phyloP scores from a whole-genome alignment of 495 filamentous ascomycete genomes.

The Podospora bellae-mahoneyi region DNA sequence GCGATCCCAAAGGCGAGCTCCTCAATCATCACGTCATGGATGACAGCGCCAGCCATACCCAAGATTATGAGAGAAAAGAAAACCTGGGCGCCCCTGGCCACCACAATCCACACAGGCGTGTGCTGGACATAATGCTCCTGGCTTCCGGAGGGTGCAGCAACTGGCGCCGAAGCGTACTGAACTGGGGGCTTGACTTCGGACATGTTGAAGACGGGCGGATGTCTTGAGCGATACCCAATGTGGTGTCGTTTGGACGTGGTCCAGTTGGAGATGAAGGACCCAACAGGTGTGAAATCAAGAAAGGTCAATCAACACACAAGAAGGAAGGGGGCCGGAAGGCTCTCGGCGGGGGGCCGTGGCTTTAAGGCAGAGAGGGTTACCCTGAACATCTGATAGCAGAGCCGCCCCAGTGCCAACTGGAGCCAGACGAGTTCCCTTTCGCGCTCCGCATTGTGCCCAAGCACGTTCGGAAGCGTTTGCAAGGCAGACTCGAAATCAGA shows the following conservation, averaged over 20 bases:
- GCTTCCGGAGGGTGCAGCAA: not conserved
- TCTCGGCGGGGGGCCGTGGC: not conserved
- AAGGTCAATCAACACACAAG: not conserved
- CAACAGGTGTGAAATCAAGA: not conserved
- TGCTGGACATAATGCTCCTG: slow-evolving; percentile 21
- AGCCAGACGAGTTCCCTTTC: not conserved
- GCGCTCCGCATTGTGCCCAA: not conserved
- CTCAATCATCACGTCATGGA: slow-evolving; percentile 43
- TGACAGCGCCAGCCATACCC: slow-evolving; percentile 38
- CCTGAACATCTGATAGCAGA: not conserved
- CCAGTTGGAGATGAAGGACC: not conserved
- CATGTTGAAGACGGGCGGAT: not conserved
- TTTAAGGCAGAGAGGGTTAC: not conserved
- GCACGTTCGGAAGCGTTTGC: not conserved
- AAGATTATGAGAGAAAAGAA: slow-evolving; percentile 39
- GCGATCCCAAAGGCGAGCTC: slow-evolving; percentile 33
- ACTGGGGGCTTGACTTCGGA: not conserved
- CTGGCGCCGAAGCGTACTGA: not conserved
- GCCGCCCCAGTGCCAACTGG: not conserved
- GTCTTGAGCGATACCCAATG: not conserved
- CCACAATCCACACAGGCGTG: slow-evolving; percentile 41
- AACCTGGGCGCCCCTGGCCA: slow-evolving; percentile 40
- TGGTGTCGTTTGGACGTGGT: not conserved
- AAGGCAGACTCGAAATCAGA: not conserved
- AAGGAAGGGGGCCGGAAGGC: not conserved